Percentiles rank a stretch among this genome's conserved stretches.
Evolutionary conservation across 257 asterid genomes (phyloP).

Genomic region (Capsicum chinense): DNA sequence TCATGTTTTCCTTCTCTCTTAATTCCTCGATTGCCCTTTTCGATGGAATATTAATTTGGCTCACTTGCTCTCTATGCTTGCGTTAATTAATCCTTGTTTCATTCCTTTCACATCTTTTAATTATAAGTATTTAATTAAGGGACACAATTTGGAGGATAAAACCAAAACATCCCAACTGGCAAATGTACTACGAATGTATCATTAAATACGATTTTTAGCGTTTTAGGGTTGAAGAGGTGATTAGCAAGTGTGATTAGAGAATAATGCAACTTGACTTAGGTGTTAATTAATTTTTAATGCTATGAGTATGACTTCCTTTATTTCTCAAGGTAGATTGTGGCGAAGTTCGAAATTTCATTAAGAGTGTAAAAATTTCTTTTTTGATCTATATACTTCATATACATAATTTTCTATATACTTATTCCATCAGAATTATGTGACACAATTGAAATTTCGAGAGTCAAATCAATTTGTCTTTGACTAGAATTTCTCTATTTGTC

Average conservation of each 20-base stretch:
- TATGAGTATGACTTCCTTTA: neutral
- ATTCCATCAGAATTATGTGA: no score
- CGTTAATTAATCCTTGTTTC: slow-evolving; percentile 5
- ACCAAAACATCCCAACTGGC: slow-evolving; percentile 8
- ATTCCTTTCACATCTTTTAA: slow-evolving; percentile 26
- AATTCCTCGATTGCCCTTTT: slow-evolving; percentile 20
- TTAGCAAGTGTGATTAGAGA: slow-evolving; percentile 25
- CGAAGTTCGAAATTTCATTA: no score
- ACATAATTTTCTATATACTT: no score
- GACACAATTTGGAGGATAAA: slow-evolving; percentile 26
- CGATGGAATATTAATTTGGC: slow-evolving; percentile 25
- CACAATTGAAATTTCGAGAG: no score
- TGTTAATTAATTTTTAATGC: neutral
- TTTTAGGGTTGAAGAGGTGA: slow-evolving; percentile 4
- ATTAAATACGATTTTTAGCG: neutral
- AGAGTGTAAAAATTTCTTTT: no score
- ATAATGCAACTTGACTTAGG: slow-evolving; percentile 20
- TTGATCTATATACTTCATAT: no score
- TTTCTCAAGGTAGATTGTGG: no score
- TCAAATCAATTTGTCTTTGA: no score
- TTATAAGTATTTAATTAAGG: neutral
- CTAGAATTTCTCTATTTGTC: no score
- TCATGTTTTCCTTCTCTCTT: neutral
- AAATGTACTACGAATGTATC: slow-evolving; percentile 21
- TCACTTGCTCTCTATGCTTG: neutral